A percentile compares a stretch with the other conserved stretches of the same genome.
Conservation (phyloP, 345 rosid species). For the Gossypioides kirkii region DNA sequence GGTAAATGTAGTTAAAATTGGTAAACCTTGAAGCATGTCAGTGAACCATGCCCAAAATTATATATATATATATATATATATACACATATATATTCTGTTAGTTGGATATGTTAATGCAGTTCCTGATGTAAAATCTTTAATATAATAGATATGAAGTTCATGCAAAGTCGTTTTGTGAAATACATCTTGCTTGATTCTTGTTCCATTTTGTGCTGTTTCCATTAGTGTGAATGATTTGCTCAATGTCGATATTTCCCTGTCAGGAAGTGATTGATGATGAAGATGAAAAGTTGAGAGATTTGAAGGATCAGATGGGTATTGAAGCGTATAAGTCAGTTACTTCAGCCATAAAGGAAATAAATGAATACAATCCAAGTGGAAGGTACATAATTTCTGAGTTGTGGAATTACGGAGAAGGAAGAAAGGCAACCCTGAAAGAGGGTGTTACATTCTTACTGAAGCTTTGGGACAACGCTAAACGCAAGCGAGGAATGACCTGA, state of each 20-base stretch:
- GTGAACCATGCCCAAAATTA: neutral
- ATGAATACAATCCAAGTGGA: constrained; percentile 92
- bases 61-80: neutral
- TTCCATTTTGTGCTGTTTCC: neutral
- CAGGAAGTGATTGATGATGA: constrained; percentile 64
- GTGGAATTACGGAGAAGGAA: constrained; percentile 69
- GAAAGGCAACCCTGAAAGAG: constrained; percentile 60
- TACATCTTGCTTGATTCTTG: neutral
- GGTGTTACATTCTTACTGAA: constrained; percentile 52
- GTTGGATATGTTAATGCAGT: neutral
- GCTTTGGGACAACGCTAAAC: constrained; percentile 40
- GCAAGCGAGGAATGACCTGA: constrained; percentile 30
- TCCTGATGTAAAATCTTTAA: neutral
- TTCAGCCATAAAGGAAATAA: constrained; percentile 62
- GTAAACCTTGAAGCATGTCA: neutral
- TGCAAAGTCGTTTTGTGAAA: constrained; percentile 5
- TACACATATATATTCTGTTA: neutral
- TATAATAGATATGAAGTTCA: neutral
- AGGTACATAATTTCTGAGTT: constrained; percentile 70
- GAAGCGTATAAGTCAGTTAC: constrained; percentile 57
- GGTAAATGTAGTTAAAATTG: neutral
- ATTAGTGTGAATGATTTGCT: neutral
- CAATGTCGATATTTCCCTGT: constrained; percentile 13
- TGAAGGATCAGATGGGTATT: constrained; percentile 55
- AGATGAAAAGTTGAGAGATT: constrained; percentile 58